Evolutionary conservation across 176 grass and related monocot species (phyloP).

Genomic region (Saccharum officinarum): DNA sequence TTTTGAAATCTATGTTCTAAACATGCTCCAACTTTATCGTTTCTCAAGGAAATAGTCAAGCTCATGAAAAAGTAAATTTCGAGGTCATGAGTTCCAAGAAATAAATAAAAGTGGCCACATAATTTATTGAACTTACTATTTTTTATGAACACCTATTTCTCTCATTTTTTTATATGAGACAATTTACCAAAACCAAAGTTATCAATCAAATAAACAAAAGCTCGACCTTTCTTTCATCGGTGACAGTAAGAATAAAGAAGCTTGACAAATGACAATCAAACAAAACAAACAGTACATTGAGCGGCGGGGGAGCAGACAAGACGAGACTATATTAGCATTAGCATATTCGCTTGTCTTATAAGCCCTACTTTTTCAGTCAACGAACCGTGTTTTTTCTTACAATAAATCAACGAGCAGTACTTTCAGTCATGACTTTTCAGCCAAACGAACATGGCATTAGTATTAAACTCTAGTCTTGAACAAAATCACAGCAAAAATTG

Average conservation of each 20-base stretch:
- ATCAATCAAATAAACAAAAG: not conserved
- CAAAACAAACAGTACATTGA: not conserved
- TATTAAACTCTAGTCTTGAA: slow-evolving; percentile 39
- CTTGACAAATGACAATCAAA: slow-evolving; percentile 1
- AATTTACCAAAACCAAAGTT: not conserved
- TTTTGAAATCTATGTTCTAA: no score
- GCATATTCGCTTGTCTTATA: not conserved
- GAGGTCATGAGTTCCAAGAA: no score
- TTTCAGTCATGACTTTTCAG: no score
- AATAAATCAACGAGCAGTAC: no score
- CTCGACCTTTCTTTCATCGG: not conserved
- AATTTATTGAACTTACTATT: no score
- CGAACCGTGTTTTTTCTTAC: no score
- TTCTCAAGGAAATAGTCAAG: no score
- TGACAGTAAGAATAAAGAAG: not conserved
- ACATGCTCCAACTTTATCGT: no score
- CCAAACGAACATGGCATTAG: not conserved
- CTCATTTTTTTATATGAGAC: not conserved
- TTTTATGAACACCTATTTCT: not conserved
- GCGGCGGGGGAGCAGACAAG: not conserved
- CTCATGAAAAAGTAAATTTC: no score
- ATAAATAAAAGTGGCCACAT: no score
- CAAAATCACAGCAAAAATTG: slow-evolving; percentile 32
- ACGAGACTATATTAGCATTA: slow-evolving; percentile 51
- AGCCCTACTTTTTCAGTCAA: no score